Conservation (phyloP, 1,284 basidiomycete genomes). For the Tilletiopsis washingtonensis region DNA sequence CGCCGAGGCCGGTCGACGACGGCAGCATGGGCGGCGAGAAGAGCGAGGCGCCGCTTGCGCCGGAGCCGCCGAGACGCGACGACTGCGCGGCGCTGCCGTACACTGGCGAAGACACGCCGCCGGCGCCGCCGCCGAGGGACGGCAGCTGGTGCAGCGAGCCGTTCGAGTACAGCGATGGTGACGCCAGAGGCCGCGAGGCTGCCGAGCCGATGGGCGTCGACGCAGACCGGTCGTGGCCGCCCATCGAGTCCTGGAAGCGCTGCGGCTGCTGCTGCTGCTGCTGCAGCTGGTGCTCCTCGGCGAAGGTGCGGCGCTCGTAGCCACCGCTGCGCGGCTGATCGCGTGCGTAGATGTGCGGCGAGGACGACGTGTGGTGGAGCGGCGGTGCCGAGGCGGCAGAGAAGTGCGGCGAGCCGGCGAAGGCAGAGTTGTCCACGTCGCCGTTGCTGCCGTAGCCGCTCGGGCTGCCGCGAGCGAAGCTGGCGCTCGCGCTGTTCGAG, state of each 20-base stretch:
- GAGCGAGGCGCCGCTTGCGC: conserved; percentile 12
- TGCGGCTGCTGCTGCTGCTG: background rate
- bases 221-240: background rate
- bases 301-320: background rate
- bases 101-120: background rate
- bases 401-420: background rate
- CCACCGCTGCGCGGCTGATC: background rate
- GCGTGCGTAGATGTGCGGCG: background rate
- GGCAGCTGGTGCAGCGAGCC: background rate
- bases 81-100: conserved; percentile 14
- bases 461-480: background rate
- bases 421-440: background rate
- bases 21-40: conserved; percentile 20
- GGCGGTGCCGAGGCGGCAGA: background rate
- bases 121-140: background rate
- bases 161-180: background rate
- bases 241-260: background rate
- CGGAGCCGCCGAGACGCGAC: conserved; percentile 12
- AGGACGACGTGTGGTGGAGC: background rate
- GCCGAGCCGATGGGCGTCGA: background rate
- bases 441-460: background rate
- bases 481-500: background rate
- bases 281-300: background rate
- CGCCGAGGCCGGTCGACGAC: conserved; percentile 6
- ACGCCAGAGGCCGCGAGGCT: background rate